Evolutionary conservation across 192 early-diverging fungal species (phyloP), one percentile per base, ranked within the genome.

Genomic region (Backusella circina): DNA sequence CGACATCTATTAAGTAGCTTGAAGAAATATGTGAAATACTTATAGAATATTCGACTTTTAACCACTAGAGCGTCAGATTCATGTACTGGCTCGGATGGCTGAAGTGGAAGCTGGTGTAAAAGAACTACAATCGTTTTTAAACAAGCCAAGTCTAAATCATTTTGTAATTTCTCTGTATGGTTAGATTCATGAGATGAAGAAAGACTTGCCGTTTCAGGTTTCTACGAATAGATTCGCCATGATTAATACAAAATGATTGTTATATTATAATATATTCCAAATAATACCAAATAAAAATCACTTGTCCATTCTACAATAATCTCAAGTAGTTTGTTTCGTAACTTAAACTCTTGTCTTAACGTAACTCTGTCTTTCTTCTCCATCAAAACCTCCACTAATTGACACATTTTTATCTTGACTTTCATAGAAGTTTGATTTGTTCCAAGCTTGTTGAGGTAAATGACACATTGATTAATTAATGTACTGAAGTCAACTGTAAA

Each of bases 11-110:
- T 86, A 26, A 95, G 74, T 4, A 93, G 78, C 61, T 90, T 93
- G 37, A 95, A 72, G 71, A 95, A 94, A 72, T 95, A 95, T 6
- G 78, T 81, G 71, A 93, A 91, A 77, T 94, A 95, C 38, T 88
- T 88, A 67, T 86, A 86, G 72, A 95, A 93, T 28, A 91, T 77
- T 39, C 84, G 80, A 3, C 86, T 86, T 61, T 92, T 92, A 37
- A 88, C 84, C 65, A 86, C 83, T 36, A 83, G 79, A 66, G 84
- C 79, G 69, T 90, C 88, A 3, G 88, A 76, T 50, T 91, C 90
- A 38, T 83, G 84, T 0, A 82, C 75, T 16, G 79, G 75, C 28
- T 91, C 88, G 35, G 82, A 77, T 13, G 90, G 82, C 39, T 93
- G 92, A 15, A 96, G 74, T 18, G 93, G 92, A 12, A 96, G 79